A percentile compares a stretch with the other conserved stretches of the same genome.
Evolutionary conservation across 305 asterid genomes (phyloP).

Genomic region (Solanum hybrid): DNA sequence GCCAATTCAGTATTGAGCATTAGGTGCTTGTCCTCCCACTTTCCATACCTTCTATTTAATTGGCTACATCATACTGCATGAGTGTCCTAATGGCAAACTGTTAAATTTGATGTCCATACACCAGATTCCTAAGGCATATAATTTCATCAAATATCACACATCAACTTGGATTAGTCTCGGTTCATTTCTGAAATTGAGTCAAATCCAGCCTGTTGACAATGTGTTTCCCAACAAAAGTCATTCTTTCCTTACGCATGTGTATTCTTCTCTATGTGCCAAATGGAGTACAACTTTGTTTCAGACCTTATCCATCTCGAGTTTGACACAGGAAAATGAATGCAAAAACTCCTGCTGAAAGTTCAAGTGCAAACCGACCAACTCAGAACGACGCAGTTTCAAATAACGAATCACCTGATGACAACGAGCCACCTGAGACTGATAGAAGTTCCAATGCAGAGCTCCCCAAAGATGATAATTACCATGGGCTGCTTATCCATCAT

Average conservation of each 20-base stretch:
- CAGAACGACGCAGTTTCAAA: not conserved
- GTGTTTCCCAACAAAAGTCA: not conserved
- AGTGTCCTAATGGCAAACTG: not conserved
- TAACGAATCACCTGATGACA: conserved; percentile 6
- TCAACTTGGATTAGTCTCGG: not conserved
- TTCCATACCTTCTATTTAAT: not conserved
- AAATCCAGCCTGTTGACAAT: not conserved
- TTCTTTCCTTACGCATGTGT: not conserved
- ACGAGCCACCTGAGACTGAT: conserved; percentile 11
- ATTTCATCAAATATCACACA: not conserved
- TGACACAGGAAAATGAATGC: conserved; percentile 5
- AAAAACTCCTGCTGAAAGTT: conserved; percentile 1
- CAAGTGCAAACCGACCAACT: not conserved
- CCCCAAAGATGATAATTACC: conserved; percentile 59
- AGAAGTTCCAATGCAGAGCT: conserved; percentile 25
- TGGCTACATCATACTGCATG: not conserved
- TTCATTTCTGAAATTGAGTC: not conserved
- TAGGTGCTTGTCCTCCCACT: not conserved
- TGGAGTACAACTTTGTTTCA: not conserved
- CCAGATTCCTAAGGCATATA: not conserved
- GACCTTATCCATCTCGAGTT: not conserved
- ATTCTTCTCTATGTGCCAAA: not conserved
- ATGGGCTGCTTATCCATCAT: conserved; percentile 88
- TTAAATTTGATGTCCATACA: not conserved
- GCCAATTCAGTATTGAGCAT: not conserved